Conservation (phyloP, 2,329 filamentous ascomycete genomes). For the Fusarium duplospermum region DNA sequence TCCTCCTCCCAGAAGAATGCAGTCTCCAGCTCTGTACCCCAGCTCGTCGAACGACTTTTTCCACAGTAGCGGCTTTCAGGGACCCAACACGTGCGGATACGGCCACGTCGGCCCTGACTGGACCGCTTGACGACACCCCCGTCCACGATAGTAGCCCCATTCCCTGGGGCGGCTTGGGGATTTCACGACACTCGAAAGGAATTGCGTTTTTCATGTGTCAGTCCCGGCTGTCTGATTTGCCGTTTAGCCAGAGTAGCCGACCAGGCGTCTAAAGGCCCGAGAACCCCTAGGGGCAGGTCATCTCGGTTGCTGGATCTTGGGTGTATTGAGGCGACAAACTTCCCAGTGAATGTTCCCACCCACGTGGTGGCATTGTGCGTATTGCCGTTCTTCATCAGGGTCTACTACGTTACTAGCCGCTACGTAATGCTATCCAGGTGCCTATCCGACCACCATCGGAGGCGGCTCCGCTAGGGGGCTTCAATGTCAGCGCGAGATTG, state of each 20-base stretch:
- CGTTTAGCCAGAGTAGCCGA: slow-evolving; percentile 26
- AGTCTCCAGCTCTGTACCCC: not conserved
- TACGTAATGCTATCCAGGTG: slow-evolving; percentile 25
- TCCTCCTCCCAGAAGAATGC: not conserved
- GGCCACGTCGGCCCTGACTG: slow-evolving; percentile 31
- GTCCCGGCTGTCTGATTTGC: slow-evolving; percentile 21
- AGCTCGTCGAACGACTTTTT: slow-evolving; percentile 19
- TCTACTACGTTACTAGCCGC: not conserved
- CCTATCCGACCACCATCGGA: not conserved
- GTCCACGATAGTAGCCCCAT: slow-evolving; percentile 3
- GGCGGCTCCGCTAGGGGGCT: not conserved
- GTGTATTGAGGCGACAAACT: slow-evolving; percentile 17
- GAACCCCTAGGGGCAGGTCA: slow-evolving; percentile 33
- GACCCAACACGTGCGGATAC: slow-evolving; percentile 17
- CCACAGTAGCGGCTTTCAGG: slow-evolving; percentile 2
- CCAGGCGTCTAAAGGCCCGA: slow-evolving; percentile 32
- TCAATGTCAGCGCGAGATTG: not conserved
- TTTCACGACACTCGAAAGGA: slow-evolving; percentile 16
- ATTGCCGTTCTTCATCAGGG: not conserved
- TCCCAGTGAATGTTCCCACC: slow-evolving; percentile 23
- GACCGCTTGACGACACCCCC: slow-evolving; percentile 23
- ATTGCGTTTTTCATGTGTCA: slow-evolving; percentile 38
- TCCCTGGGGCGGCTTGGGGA: not conserved
- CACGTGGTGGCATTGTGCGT: slow-evolving; percentile 33
- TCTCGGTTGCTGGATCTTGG: slow-evolving; percentile 33